Evolutionary conservation across 495 filamentous ascomycete genomes (phyloP).

Genomic region (Penicillium cosmopolitanum): DNA sequence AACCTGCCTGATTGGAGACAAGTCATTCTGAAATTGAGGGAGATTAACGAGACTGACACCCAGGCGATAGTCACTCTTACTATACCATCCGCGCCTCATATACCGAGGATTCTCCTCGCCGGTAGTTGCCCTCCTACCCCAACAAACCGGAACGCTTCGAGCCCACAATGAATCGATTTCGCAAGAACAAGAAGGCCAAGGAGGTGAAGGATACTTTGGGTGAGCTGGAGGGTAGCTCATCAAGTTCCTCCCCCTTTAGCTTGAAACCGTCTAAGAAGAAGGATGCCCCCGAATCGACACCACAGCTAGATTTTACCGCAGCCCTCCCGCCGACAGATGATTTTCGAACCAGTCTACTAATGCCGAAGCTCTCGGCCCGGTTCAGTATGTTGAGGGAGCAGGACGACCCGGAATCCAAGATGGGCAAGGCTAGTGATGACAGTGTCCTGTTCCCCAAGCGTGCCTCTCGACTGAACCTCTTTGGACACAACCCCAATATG

Average conservation of each 20-base stretch:
- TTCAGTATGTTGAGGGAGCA: constrained; percentile 97
- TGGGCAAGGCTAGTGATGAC: constrained; percentile 94
- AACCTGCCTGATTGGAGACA: neutral
- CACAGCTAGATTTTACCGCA: constrained; percentile 68
- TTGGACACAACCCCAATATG: constrained; percentile 52
- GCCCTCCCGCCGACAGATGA: constrained; percentile 83
- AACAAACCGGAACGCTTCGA: neutral
- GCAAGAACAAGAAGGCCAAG: constrained; percentile 66
- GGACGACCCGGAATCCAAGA: constrained; percentile 81
- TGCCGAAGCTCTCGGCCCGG: constrained; percentile 91
- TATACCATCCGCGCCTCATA: neutral
- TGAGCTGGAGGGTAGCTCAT: constrained; percentile 20
- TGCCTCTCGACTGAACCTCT: constrained; percentile 67
- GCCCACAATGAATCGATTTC: constrained; percentile 71
- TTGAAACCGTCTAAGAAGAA: constrained; percentile 61
- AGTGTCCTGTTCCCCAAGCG: constrained; percentile 85
- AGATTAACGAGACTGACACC: neutral
- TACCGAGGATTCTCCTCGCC: constrained; percentile 4
- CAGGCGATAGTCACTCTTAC: constrained; percentile 15
- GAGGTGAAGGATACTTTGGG: constrained; percentile 37
- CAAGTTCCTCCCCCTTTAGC: constrained; percentile 27
- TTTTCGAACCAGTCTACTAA: constrained; percentile 95
- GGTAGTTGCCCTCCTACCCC: constrained; percentile 8
- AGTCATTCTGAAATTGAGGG: neutral
- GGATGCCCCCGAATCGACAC: constrained; percentile 54